Conservation (phyloP, 1,284 basidiomycete species). For the Pholiota adiposa region DNA sequence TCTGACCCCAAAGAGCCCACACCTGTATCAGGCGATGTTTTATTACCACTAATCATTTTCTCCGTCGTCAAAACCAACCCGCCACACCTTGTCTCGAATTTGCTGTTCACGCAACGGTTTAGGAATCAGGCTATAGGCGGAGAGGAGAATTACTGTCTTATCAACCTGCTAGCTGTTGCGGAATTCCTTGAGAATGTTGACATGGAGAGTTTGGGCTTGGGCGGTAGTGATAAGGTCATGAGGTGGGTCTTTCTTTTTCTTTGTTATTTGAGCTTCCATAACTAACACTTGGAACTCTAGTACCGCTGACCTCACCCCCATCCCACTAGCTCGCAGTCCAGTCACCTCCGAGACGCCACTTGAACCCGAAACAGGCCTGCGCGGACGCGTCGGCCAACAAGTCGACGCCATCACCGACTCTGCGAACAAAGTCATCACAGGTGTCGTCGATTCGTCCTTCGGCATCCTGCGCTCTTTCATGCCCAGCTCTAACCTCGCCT, state of each 20-base stretch:
- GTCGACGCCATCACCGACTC: constrained; percentile 84
- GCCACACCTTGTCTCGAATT: constrained; percentile 80
- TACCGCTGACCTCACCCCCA: constrained; percentile 77
- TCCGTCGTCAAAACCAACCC: constrained; percentile 92
- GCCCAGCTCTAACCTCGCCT: constrained; percentile 28
- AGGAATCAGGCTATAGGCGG: constrained; percentile 77
- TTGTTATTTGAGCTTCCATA: not conserved
- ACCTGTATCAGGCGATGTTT: constrained; percentile 73
- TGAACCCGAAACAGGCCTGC: constrained; percentile 45
- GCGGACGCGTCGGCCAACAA: constrained; percentile 81
- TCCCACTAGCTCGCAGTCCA: constrained; percentile 56
- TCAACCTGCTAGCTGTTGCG: constrained; percentile 92
- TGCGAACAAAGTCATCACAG: constrained; percentile 84
- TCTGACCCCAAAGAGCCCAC: constrained; percentile 33
- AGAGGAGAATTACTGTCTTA: constrained; percentile 89
- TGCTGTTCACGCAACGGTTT: constrained; percentile 88
- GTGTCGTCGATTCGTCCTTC: constrained; percentile 87
- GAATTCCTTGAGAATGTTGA: constrained; percentile 95
- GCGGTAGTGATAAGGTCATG: constrained; percentile 48
- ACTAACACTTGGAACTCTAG: constrained; percentile 41
- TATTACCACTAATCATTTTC: constrained; percentile 90
- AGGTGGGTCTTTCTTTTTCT: constrained; percentile 31
- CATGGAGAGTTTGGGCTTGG: constrained; percentile 79
- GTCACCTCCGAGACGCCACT: constrained; percentile 34
- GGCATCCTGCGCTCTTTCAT: constrained; percentile 76